Base-by-base conservation (phyloP, 441 rosid species). In the Gossypium davidsonii region DNA sequence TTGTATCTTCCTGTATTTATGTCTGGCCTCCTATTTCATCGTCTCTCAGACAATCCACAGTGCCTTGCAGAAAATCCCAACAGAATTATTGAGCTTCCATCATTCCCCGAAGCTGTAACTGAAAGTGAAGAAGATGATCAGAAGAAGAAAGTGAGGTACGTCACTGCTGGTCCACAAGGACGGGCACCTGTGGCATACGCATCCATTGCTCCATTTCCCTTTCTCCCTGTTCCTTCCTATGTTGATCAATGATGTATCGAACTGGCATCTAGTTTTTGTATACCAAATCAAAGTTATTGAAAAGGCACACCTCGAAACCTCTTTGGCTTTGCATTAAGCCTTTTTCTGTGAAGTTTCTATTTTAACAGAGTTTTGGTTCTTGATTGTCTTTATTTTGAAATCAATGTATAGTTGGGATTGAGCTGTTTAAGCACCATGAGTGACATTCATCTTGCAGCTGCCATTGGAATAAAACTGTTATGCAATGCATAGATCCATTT, bases 161-260 rank as follows among this genome's bases (percentile, higher is more conserved):
- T 71, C 15, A 11, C 52, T 12, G 49, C 10, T 15, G 74, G 77
- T 62, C 55, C 61, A 34, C 79, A 52, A 61, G 66, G 75, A 21
- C 91, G 81, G 0, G 74, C 99, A 6, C 97, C 93, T 3, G 95
- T 93, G 34, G 94, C 98, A 23, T 90, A 89, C 23, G 97, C 98
- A 31, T 95, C 94, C 1, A 78, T 79, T 53, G 94, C 96, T n/a
- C 98, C 99, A 5, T 93, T 95, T 74, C 98, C 99, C 68, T 95
- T 95, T 73, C 89, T 95, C 52, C 97, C 95, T 0, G 98, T 82
- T 55, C 96, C 97, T 70, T 84, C 87, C 51, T 94, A 85, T 74
- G 79, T 77, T 20, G 68, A 73, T 64, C 71, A 83, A 5, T 85
- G 67, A 77, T 61, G 15, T 73, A 2, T 26, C 21, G 4, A 73